Conservation (phyloP, 352 stramenopile species). For the Thalassiosira exigua region DNA sequence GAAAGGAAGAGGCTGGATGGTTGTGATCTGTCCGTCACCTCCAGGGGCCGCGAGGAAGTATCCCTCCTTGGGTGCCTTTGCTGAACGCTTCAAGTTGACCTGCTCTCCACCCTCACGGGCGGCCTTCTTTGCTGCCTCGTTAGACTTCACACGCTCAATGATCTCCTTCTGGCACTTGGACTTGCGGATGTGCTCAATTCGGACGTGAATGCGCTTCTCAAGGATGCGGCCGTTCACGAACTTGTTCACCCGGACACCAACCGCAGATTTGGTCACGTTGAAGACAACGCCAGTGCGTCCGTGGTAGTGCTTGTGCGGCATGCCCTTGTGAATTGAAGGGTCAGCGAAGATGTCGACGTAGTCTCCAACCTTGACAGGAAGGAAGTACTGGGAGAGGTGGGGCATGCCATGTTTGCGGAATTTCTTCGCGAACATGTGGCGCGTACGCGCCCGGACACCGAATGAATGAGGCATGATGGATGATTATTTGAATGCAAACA, state of each 20-base stretch:
- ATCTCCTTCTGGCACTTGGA: constrained; percentile 99
- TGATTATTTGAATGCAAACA: no score
- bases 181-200: constrained; percentile 98
- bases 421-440: constrained; percentile 99
- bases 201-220: constrained; percentile 99
- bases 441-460: constrained; percentile 98
- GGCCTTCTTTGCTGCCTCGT: constrained; percentile 98
- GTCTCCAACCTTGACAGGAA: constrained; percentile 99
- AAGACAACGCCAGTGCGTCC: constrained; percentile 98
- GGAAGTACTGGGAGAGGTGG: constrained; percentile 96
- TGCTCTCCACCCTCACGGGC: constrained; percentile 87
- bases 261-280: constrained; percentile 98
- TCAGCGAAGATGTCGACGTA: constrained; percentile 99
- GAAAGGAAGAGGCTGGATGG: constrained; percentile 97
- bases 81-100: constrained; percentile 94
- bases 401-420: constrained; percentile 97
- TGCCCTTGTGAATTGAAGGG: constrained; percentile 99
- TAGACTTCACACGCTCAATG: constrained; percentile 96
- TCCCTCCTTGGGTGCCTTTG: constrained; percentile 92
- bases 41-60: constrained; percentile 90
- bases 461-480: constrained; percentile 98
- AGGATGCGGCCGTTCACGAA: constrained; percentile 97
- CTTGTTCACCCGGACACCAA: constrained; percentile 99
- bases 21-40: constrained; percentile 91
- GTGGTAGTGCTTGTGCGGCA: constrained; percentile 99